Evolutionary conservation across 108 stramenopile genomes (phyloP).

Genomic region (Aureococcus anophagefferens): DNA sequence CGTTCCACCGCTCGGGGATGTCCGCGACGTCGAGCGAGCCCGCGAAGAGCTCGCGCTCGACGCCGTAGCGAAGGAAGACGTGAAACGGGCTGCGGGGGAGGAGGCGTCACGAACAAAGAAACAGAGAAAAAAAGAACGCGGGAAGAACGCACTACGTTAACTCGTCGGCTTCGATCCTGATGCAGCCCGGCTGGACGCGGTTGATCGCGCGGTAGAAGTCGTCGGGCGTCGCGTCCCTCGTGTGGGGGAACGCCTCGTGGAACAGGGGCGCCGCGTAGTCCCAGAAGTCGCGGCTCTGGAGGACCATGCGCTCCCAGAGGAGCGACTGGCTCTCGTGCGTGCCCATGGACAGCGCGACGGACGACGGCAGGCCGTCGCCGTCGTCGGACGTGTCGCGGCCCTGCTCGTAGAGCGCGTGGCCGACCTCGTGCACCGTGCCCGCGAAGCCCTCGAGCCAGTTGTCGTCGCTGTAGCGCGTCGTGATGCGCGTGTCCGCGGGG

Average conservation of each 20-base stretch:
- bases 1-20: constrained; percentile 67
- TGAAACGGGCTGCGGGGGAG: constrained; percentile 50
- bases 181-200: constrained; percentile 48
- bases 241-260: constrained; percentile 45
- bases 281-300: constrained; percentile 57
- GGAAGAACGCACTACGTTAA: constrained; percentile 79
- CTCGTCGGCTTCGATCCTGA: constrained; percentile 86
- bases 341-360: constrained; percentile 66
- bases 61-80: constrained; percentile 72
- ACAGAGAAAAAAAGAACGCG: no score
- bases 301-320: constrained; percentile 82
- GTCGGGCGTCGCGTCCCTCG: constrained; percentile 36
- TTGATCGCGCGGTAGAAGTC: constrained; percentile 71
- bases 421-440: constrained; percentile 78
- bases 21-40: constrained; percentile 56
- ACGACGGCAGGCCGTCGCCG: constrained; percentile 38
- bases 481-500: constrained; percentile 73
- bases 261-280: constrained; percentile 53
- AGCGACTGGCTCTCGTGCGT: constrained; percentile 76
- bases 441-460: constrained; percentile 77
- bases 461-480: constrained; percentile 54
- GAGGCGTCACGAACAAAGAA: not conserved
- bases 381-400: constrained; percentile 30
- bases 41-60: constrained; percentile 68
- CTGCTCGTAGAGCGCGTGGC: constrained; percentile 87